phyloP scores from a whole-genome alignment of 1,139 yeast genomes.

The Pichia sp. region DNA sequence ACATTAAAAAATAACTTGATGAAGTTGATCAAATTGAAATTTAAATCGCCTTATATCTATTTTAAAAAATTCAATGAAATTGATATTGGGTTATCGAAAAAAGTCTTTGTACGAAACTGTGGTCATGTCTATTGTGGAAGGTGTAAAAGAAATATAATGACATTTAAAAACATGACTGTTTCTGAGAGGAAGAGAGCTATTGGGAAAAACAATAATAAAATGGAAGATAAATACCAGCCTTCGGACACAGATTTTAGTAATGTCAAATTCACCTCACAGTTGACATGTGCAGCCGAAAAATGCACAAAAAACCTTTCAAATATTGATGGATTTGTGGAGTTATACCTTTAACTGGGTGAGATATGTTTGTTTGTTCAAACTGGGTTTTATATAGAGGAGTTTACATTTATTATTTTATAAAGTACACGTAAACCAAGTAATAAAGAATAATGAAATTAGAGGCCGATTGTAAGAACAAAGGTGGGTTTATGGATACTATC shows the following conservation, averaged over 20 bases:
- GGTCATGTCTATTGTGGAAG: conserved; percentile 88
- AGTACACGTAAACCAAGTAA: no score
- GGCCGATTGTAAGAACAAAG: no score
- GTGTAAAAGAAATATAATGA: conserved; percentile 56
- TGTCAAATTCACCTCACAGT: conserved; percentile 42
- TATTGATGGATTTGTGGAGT: neutral
- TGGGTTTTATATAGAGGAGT: no score
- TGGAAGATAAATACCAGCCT: no score
- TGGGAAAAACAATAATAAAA: no score
- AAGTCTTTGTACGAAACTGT: conserved; percentile 63
- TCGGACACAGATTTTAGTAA: conserved; percentile 30
- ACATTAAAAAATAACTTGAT: conserved; percentile 14
- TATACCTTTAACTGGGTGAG: no score
- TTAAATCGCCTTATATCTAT: conserved; percentile 62
- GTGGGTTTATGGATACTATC: no score
- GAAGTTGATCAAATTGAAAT: conserved; percentile 12
- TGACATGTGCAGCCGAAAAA: conserved; percentile 33
- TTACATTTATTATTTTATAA: no score
- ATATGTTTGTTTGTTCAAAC: no score
- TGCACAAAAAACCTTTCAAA: conserved; percentile 29
- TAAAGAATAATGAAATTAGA: no score
- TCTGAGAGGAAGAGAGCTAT: conserved; percentile 5
- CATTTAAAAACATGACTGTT: conserved; percentile 7
- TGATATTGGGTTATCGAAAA: conserved; percentile 56
- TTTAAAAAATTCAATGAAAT: conserved; percentile 35